A percentile compares a stretch with the other conserved stretches of the same genome.
These are phyloP conservation scores for Didymella sp. DNA, from an alignment of 2,329 filamentous ascomycete genomes.

Conservation along the genomic window DNA sequence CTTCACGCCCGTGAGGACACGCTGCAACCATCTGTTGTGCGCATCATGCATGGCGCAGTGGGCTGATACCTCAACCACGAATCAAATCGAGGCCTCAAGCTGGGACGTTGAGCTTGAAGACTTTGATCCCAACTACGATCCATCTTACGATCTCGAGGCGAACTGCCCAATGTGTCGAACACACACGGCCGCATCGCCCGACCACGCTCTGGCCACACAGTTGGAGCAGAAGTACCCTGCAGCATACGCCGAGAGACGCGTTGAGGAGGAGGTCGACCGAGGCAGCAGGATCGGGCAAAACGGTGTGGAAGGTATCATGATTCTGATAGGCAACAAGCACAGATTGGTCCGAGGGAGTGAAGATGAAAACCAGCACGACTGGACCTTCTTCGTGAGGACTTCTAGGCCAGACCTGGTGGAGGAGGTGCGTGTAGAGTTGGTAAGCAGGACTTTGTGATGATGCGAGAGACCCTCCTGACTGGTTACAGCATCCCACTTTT, in stretches of 20 bases:
- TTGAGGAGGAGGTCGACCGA: conserved; percentile 43
- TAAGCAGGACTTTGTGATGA: conserved; percentile 3
- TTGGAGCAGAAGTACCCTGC: conserved; percentile 48
- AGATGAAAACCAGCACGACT: conserved; percentile 51
- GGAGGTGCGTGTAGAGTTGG: conserved; percentile 51
- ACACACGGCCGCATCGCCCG: conserved; percentile 45
- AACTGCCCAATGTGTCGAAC: conserved; percentile 58
- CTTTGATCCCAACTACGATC: conserved; percentile 46
- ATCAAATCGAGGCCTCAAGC: conserved; percentile 47
- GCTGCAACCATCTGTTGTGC: conserved; percentile 55
- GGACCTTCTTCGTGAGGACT: conserved; percentile 56
- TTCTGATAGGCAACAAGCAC: conserved; percentile 56
- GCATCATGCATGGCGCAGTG: conserved; percentile 56
- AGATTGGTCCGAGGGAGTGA: conserved; percentile 30
- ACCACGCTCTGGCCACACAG: conserved; percentile 31
- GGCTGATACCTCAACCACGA: conserved; percentile 52
- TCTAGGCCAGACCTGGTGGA: conserved; percentile 55
- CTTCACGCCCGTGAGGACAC: conserved; percentile 52
- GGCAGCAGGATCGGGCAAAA: conserved; percentile 32
- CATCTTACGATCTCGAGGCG: conserved; percentile 46
- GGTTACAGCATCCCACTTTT: conserved; percentile 53
- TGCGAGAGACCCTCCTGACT: not conserved
- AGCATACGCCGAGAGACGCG: conserved; percentile 45
- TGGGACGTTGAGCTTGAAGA: conserved; percentile 51
- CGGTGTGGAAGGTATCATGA: conserved; percentile 51